Evolutionary conservation across 495 filamentous ascomycete genomes (phyloP), one percentile per base, ranked within the genome.

Genomic region (Terfezia claveryi): DNA sequence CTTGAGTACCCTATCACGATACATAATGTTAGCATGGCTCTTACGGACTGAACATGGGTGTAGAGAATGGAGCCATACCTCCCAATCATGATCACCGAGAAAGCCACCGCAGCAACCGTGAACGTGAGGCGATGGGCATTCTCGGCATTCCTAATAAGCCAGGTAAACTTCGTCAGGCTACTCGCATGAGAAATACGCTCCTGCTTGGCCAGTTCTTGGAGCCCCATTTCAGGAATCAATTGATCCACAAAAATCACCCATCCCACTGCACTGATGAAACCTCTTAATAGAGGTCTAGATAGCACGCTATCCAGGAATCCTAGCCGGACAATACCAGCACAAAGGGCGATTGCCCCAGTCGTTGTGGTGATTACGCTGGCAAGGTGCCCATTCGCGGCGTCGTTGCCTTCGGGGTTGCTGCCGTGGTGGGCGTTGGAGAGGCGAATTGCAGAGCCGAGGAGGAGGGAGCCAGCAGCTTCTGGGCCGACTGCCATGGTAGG

Each of bases 201-300:
- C 2, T 78, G 62, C 51, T 73, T 73, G 0, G 84, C 82, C 7
- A 76, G 64, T 0, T 70, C 65, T n/a, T 73, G 72, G 16, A 99
- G 72, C 5, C 91, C 91, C 63, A 89, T 72, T 66, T 96, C 87
- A 3, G 87, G 86, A 41, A 95, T 82, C 51, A 94, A 70, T 68
- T 99, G 91, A 66, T 96, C 91, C 36, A 95, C 84, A 50, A 92
- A 75, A 64, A 99, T 96, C 50, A 96, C 87, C 49, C 93, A 83
- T 37, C 91, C 91, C 65, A 99, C 86, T 37, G 92, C 89, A 51
- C 82, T 88, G 68, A 99, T 95, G 68, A 99, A 99, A 2, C 91
- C 91, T 54, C 91, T 73, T 36, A 96, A 69, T 59, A 99, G 94
- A 0, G 91, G 92, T 32, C 88, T 73, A 59, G 86, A 93, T 54